Evolutionary conservation across 108 stramenopile species (phyloP), one percentile per base, ranked within the genome.

Genomic region (Skeletonema marinoi): DNA sequence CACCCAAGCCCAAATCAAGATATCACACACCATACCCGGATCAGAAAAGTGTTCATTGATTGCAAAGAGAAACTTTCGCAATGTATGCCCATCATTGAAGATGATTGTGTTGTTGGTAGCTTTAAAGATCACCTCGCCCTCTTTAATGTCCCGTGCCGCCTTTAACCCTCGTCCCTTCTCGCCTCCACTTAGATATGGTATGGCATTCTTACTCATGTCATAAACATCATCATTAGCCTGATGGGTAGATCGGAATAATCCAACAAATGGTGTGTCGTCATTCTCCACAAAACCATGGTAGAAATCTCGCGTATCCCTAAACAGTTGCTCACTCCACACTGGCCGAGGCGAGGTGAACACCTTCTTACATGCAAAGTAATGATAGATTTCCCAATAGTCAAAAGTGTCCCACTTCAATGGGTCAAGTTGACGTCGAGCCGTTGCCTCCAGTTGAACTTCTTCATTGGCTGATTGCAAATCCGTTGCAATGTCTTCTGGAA

Each of bases 51-150:
- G 50, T 16, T 38, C 51, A 69, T 56, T 56, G 3, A 69, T 69
- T 16, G 32, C 68, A 56, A 69, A 56, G 31, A 69, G 54, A 17
- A 69, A 69, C 36, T 56, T 69, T 32, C 68, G 68, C 32, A 69
- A 38, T 21, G 68, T 16, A 39, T 31, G 51, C 9, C 51, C 68
- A 32, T 32, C 19, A 35, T 33, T 69, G 7, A 54, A 69, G 17
- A 69, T 13, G n/a, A 56, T 31, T 32, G 68, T 69, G 31, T 69
- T 69, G 68, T 69, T 69, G 36, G 17, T 54, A 19, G 48, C 32
- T 35, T 33, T 68, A 13, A 29, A 48, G 7, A 68, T 50, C 48
- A 68, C 25, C 16, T 68, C 68, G 16, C 68, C 68, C 12, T 29
- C 5, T 30, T 31, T 32, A 32, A 68, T 68, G 17, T 68, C 48